Base-by-base conservation (phyloP, 2,329 filamentous ascomycete genomes). In the Fusarium multiceps region DNA sequence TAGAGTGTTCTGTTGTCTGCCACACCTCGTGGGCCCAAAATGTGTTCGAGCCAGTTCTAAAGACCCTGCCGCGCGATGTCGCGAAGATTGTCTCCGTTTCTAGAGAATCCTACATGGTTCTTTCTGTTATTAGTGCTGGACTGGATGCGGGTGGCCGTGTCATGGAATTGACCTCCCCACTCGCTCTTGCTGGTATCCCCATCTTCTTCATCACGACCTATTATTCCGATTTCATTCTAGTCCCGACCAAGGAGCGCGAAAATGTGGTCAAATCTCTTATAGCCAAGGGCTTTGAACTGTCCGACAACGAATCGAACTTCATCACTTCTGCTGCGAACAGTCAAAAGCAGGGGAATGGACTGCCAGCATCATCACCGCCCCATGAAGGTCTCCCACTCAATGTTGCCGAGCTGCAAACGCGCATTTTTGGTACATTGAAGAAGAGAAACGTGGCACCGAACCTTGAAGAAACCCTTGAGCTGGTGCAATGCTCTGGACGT, bases 201-300 rank as follows among this genome's bases (percentile, higher is more conserved):
- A 97, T 99, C 77, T 98, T 98, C 84, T 98, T 98, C 86, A 97
- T 98, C 79, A 98, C 95, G 6, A 98, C 94, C 32, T 99, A 98
- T 81, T 98, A 97, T 81, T 96, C 93, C 34, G 95, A 99, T 82
- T 98, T 97, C 80, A 97, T 99, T 74, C 87, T 98, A 37, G 93
- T 98, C 2, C 94, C 96, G 1, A 86, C 86, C 55, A 92, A 90
- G 76, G 89, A 92, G 75, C 89, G 91, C 53, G 82, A 87, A 27
- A 90, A 90, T 41, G 94, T 98, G 49, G 89, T 93, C 34, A 85
- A 89, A 61, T 92, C 93, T 0, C 85, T 98, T 7, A 86, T 95
- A 63, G 88, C 90, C 20, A 89, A 92, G 48, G 94, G 94, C 2
- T 98, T 98, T 76, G 90, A 92, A 73, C 94, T 98, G 73, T 91